Conservation (phyloP, 2,329 filamentous ascomycete genomes). For the Ophiostoma piceae region DNA sequence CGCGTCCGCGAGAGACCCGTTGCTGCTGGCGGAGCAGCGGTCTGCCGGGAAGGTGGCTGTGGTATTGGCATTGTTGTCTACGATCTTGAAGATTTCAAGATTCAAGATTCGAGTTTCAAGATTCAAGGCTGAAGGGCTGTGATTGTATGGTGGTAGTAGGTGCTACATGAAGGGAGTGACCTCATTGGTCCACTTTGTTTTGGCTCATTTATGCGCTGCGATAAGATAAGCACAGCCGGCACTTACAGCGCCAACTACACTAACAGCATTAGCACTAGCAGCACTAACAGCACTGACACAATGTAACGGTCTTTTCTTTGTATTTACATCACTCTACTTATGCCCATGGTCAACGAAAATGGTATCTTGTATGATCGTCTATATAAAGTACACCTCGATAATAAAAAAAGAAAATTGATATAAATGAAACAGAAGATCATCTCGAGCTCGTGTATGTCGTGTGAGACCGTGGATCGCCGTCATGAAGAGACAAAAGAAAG, state of each 20-base stretch:
- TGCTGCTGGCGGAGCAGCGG: not conserved
- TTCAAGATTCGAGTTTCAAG: not conserved
- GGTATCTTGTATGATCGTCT: not conserved
- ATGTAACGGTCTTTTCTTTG: not conserved
- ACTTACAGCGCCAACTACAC: not conserved
- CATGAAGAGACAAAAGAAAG: not conserved
- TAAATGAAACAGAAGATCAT: constrained; percentile 11
- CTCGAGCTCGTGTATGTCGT: not conserved
- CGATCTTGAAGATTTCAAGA: not conserved
- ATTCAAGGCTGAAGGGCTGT: not conserved
- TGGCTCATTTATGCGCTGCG: constrained; percentile 1
- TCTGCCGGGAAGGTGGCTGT: not conserved
- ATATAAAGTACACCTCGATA: not conserved
- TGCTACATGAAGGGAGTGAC: not conserved
- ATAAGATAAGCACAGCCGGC: not conserved
- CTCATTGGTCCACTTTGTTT: constrained; percentile 12
- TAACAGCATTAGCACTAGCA: not conserved
- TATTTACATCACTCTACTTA: not conserved
- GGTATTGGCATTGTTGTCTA: constrained; percentile 28
- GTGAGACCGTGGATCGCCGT: not conserved
- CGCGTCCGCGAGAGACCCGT: constrained; percentile 41
- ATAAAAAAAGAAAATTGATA: not conserved
- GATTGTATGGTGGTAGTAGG: too few species aligned
- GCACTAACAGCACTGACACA: too few species aligned
- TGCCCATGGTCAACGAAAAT: not conserved